Evolutionary conservation across 805 yeast genomes (phyloP).

Genomic region (Ogataea pilisensis): DNA sequence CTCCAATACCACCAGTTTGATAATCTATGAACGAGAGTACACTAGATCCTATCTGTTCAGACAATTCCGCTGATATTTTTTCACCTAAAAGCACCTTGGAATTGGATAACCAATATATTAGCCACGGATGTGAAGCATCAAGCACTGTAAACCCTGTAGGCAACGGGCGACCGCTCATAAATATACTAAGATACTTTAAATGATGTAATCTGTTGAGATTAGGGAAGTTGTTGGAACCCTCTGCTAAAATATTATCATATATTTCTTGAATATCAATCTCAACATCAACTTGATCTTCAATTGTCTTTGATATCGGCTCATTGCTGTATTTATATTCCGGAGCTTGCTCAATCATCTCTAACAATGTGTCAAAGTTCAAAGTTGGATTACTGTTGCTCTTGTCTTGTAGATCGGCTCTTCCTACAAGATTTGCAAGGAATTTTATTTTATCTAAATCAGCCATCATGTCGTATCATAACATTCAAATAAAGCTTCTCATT

Average conservation of each 20-base stretch:
- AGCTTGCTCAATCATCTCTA: constrained; percentile 19
- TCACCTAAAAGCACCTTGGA: constrained; percentile 40
- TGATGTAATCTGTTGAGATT: constrained; percentile 35
- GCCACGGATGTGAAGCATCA: constrained; percentile 94
- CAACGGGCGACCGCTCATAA: constrained; percentile 39
- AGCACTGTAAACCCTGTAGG: constrained; percentile 50
- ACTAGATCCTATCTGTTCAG: constrained; percentile 23
- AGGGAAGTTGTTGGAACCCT: constrained; percentile 31
- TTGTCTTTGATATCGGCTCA: constrained; percentile 32
- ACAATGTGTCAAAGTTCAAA: constrained; percentile 23
- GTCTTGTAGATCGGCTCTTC: not conserved
- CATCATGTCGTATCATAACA: constrained; percentile 4
- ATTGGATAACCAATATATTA: constrained; percentile 79
- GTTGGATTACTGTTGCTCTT: constrained; percentile 1
- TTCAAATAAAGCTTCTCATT: too few relatives aligned
- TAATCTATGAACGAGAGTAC: constrained; percentile 29
- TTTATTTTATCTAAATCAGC: constrained; percentile 4
- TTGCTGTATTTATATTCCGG: constrained; percentile 10
- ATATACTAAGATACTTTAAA: constrained; percentile 37
- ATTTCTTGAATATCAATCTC: constrained; percentile 31
- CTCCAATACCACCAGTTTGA: constrained; percentile 70
- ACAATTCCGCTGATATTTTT: constrained; percentile 16
- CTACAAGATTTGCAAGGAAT: constrained; percentile 3
- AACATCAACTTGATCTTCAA: constrained; percentile 35
- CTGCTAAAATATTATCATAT: constrained; percentile 28